phyloP scores from a whole-genome alignment of 2,329 filamentous ascomycete genomes.

The Talaromyces funiculosus region DNA sequence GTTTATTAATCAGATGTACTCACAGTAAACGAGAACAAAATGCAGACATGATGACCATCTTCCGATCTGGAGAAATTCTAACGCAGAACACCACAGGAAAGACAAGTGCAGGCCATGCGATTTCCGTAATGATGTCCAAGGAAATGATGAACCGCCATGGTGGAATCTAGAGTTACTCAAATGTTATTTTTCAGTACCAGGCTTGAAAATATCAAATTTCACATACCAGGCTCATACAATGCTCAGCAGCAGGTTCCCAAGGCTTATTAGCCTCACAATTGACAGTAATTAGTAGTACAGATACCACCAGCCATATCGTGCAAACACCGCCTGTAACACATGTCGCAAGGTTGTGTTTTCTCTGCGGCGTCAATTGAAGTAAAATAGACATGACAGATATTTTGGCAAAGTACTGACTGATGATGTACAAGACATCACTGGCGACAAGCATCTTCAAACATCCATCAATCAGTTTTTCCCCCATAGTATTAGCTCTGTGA shows the following conservation, averaged over 20 bases:
- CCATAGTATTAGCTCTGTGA: background rate
- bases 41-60: slow-evolving; percentile 27
- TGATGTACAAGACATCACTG: slow-evolving; percentile 35
- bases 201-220: background rate
- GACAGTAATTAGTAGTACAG: slow-evolving; percentile 37
- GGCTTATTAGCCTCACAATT: slow-evolving; percentile 37
- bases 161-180: slow-evolving; percentile 18
- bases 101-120: slow-evolving; percentile 27
- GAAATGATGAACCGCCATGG: slow-evolving; percentile 33
- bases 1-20: slow-evolving; percentile 16
- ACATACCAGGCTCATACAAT: slow-evolving; percentile 25
- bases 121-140: slow-evolving; percentile 32
- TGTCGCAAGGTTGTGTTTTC: slow-evolving; percentile 33
- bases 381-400: slow-evolving; percentile 37
- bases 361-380: slow-evolving; percentile 41
- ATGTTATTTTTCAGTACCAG: background rate
- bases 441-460: slow-evolving; percentile 27
- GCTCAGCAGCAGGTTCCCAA: slow-evolving; percentile 26
- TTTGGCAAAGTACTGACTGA: slow-evolving; percentile 31
- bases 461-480: background rate
- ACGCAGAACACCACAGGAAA: slow-evolving; percentile 27
- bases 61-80: slow-evolving; percentile 29
- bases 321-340: slow-evolving; percentile 32
- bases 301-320: slow-evolving; percentile 35
- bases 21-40: slow-evolving; percentile 35